Evolutionary conservation across 208 protist species (phyloP), one percentile per base, ranked within the genome.

Genomic region (Vickermania spadyakhi): DNA sequence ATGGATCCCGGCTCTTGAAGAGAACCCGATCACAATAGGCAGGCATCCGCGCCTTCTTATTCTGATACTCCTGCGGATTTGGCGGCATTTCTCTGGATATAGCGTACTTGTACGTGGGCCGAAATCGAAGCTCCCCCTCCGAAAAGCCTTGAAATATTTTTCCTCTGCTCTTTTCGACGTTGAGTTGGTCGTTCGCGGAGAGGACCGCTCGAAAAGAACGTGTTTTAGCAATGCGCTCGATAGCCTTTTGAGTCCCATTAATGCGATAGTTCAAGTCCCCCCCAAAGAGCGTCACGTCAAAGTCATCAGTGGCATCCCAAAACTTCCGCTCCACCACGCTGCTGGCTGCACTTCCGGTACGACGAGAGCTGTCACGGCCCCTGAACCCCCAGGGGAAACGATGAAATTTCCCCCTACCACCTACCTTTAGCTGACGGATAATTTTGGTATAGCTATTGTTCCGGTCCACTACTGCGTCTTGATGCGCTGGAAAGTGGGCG

Each of bases 201-300:
- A 97, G 73, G 26, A 94, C 75, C 1, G 84, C 77, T 7, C 84
- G 73, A 41, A 93, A 79, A 52, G 82, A 61, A 51, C 85, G 73
- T 21, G 81, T 31, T 26, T 77, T 41, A 25, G 94, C 76, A 31
- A 94, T 81, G 30, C 77, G 71, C 62, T 95, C 84, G 52, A 97
- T 82, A 5, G 81, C 83, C 31, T 68, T 70, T 21, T 76, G 68
- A 11, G 79, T 86, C 22, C 91, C 93, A 65, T 98, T 89, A 55
- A 98, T 80, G 49, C 96, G 87, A 72, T 98, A 98, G 77, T 98
- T 98, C 7, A 98, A 79, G 53, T 98, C 96, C 1, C 96, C 96
- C 28, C 93, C 88, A 60, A 95, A 97, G 51, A 98, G 87, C 7
- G 85, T 81, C 36, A 93, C 62, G 66, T 98, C 90, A 65, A 94